Percentiles rank a stretch among this genome's conserved stretches.
Evolutionary conservation across 1,139 yeast genomes (phyloP).

Genomic region (Candida dubliniensis): DNA sequence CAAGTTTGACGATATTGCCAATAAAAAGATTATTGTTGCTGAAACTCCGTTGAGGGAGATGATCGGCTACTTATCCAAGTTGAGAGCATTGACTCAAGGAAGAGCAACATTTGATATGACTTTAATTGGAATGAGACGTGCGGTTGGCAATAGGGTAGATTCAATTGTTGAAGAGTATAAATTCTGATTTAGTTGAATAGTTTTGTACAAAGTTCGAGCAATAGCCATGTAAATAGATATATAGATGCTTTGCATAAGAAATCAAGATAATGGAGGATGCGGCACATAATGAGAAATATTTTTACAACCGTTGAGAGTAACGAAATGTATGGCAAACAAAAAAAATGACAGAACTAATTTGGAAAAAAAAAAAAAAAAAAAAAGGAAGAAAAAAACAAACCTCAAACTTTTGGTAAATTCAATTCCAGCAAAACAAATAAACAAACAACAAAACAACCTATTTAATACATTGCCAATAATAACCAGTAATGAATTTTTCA

Average conservation of each 20-base stretch:
- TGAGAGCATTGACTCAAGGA: conserved; percentile 87
- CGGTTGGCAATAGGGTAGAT: conserved; percentile 47
- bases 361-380: not conserved
- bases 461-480: not conserved
- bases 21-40: conserved; percentile 64
- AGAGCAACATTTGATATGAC: conserved; percentile 82
- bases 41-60: conserved; percentile 84
- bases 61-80: conserved; percentile 80
- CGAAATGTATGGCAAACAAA: not conserved
- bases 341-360: no score
- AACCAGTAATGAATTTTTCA: conserved; percentile 9
- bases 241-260: not conserved
- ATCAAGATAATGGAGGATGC: not conserved
- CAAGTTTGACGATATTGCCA: conserved; percentile 20
- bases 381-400: not conserved
- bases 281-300: not conserved
- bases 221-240: conserved; percentile 8
- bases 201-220: not conserved
- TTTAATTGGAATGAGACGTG: conserved; percentile 69
- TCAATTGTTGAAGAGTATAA: conserved; percentile 11
- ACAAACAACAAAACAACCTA: not conserved
- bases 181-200: conserved; percentile 1
- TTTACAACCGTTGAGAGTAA: not conserved
- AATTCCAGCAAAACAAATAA: not conserved
- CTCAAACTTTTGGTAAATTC: not conserved